Evolutionary conservation across 1,284 basidiomycete species (phyloP).

Genomic region (Puccinia triticina): DNA sequence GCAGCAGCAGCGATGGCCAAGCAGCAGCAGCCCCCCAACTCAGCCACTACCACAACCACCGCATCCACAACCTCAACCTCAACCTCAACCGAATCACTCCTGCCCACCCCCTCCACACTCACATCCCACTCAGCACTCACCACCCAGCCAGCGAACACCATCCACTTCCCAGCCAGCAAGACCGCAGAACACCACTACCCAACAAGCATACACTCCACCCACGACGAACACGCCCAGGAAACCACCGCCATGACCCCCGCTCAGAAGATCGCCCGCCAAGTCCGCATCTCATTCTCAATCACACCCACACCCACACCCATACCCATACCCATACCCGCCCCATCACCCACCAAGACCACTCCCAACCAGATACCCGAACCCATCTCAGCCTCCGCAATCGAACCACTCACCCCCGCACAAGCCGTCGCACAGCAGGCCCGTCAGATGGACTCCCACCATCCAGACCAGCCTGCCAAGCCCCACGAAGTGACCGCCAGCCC

Average conservation of each 20-base stretch:
- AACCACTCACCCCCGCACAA: constrained; percentile 46
- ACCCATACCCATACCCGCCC: neutral
- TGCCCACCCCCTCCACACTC: neutral
- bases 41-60: too few relatives aligned
- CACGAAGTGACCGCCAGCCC: constrained; percentile 9
- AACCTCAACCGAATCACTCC: too few relatives aligned
- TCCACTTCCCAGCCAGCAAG: constrained; percentile 3
- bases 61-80: too few relatives aligned
- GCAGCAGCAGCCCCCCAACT: too few relatives aligned
- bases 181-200: neutral
- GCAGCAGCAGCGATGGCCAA: too few relatives aligned
- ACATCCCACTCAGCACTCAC: neutral
- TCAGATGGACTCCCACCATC: constrained; percentile 19
- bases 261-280: constrained; percentile 52
- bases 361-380: neutral
- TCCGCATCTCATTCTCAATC: constrained; percentile 49
- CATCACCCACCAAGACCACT: constrained; percentile 15
- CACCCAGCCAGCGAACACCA: neutral
- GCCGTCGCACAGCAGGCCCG: constrained; percentile 31
- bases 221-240: neutral
- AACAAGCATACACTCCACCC: neutral
- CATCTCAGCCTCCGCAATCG: neutral
- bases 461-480: constrained; percentile 6
- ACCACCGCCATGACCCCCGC: constrained; percentile 45
- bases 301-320: constrained; percentile 8